Conservation (phyloP, 148 eudicot genomes). For the Camellia lanceoleosa region DNA sequence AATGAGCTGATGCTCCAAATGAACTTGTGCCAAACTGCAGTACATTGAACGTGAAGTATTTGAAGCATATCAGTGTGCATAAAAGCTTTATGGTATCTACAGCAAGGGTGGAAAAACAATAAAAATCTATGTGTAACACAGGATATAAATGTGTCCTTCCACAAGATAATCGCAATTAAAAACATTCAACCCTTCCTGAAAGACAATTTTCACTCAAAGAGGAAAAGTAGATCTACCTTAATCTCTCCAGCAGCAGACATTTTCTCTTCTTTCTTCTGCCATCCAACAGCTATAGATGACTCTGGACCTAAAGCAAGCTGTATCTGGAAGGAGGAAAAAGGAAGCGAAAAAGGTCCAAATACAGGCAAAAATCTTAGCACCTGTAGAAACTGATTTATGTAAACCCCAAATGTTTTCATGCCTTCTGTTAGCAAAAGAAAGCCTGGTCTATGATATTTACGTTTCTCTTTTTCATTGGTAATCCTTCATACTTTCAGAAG, state of each 20-base stretch:
- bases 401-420: background rate
- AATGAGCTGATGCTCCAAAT: conserved; percentile 84
- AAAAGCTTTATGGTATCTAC: background rate
- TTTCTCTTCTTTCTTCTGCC: conserved; percentile 89
- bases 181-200: background rate
- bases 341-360: conserved; percentile 1
- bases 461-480: background rate
- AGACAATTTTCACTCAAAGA: background rate
- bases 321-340: conserved; percentile 49
- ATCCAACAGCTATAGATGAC: conserved; percentile 79
- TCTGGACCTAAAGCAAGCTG: conserved; percentile 79
- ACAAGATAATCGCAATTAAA: background rate
- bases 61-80: background rate
- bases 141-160: background rate
- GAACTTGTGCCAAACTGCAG: conserved; percentile 74
- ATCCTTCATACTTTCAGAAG: background rate
- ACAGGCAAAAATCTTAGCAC: background rate
- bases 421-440: too few species aligned
- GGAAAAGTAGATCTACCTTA: conserved; percentile 48
- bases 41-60: conserved; percentile 9
- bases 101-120: background rate
- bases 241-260: conserved; percentile 79
- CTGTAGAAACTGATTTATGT: too few species aligned
- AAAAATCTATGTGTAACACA: background rate
- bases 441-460: too few species aligned